phyloP scores from a whole-genome alignment of 2,329 filamentous ascomycete genomes.

The Fusarium neocosmosporiellum region DNA sequence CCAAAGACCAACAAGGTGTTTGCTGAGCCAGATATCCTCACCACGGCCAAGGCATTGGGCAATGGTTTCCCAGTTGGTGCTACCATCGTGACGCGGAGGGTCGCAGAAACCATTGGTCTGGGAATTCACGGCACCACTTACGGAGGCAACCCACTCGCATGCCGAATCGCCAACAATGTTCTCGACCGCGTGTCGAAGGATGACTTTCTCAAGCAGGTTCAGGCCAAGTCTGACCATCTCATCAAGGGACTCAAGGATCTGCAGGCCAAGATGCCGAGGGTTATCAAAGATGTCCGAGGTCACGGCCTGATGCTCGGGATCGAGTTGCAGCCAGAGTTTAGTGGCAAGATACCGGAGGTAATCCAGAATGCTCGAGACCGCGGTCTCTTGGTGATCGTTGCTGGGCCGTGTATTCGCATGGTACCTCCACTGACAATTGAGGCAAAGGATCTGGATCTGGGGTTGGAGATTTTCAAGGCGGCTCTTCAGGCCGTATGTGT shows the following conservation, averaged over 20 bases:
- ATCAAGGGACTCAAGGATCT: background rate
- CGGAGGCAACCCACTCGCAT: slow-evolving; percentile 8
- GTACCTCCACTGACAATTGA: slow-evolving; percentile 6
- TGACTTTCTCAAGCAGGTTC: background rate
- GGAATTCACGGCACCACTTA: slow-evolving; percentile 7
- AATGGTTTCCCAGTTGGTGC: slow-evolving; percentile 7
- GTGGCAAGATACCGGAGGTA: background rate
- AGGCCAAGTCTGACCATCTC: background rate
- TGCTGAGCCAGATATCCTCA: slow-evolving; percentile 6
- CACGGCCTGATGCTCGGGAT: slow-evolving; percentile 1
- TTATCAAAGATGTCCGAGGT: slow-evolving; percentile 3
- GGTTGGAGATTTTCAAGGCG: background rate
- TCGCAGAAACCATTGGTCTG: slow-evolving; percentile 1
- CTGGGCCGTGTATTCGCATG: slow-evolving; percentile 5
- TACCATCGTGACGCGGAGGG: background rate
- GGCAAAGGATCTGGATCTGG: background rate
- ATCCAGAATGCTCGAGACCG: background rate
- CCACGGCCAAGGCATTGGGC: slow-evolving; percentile 3
- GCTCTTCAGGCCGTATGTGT: background rate
- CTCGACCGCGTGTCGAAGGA: background rate
- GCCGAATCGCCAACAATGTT: slow-evolving; percentile 4
- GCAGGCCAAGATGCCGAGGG: background rate
- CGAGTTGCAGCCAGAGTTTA: background rate
- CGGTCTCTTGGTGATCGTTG: slow-evolving; percentile 1
- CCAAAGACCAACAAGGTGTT: slow-evolving; percentile 4